Conservation (phyloP, 805 yeast genomes). For the Candida krabiensis region DNA sequence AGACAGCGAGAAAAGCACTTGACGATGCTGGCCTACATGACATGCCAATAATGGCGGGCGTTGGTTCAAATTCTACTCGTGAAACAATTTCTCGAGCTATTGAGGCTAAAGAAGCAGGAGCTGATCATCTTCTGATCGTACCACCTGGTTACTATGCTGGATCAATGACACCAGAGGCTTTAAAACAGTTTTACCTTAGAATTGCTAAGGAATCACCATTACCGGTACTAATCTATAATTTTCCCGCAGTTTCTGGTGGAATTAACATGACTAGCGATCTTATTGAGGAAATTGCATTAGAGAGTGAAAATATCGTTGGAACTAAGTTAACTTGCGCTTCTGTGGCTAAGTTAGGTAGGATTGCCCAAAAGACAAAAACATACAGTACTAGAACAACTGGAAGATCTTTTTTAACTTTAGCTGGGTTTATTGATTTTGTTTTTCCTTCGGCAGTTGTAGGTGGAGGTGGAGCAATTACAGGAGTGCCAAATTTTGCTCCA, state of each 20-base stretch:
- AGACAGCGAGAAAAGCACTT: slow-evolving; percentile 30
- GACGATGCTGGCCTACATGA: slow-evolving; percentile 32
- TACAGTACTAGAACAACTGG: slow-evolving; percentile 9
- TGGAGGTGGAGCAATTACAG: slow-evolving; percentile 18
- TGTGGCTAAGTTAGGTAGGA: slow-evolving; percentile 16
- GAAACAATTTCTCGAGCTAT: slow-evolving; percentile 31
- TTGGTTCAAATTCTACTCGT: slow-evolving; percentile 25
- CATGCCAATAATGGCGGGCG: slow-evolving; percentile 34
- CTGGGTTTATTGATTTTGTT: slow-evolving; percentile 18
- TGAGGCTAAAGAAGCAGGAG: slow-evolving; percentile 33
- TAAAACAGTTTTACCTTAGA: slow-evolving; percentile 30
- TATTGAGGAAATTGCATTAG: slow-evolving; percentile 10
- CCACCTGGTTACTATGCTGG: slow-evolving; percentile 39
- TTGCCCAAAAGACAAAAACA: slow-evolving; percentile 10
- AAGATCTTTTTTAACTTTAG: slow-evolving; percentile 12
- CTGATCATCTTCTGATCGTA: slow-evolving; percentile 34
- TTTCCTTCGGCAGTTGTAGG: slow-evolving; percentile 17
- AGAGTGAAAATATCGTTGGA: slow-evolving; percentile 14
- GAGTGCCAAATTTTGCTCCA: slow-evolving; percentile 22
- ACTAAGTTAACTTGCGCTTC: slow-evolving; percentile 18
- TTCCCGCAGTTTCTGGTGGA: slow-evolving; percentile 39
- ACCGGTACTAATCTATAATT: slow-evolving; percentile 38
- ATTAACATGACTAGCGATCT: slow-evolving; percentile 23
- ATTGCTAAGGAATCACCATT: slow-evolving; percentile 35
- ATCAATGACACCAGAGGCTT: slow-evolving; percentile 30